A percentile compares a stretch with the other conserved stretches of the same genome.
Evolutionary conservation across 1,284 basidiomycete genomes (phyloP).

Genomic region (Puccinia novopanici): DNA sequence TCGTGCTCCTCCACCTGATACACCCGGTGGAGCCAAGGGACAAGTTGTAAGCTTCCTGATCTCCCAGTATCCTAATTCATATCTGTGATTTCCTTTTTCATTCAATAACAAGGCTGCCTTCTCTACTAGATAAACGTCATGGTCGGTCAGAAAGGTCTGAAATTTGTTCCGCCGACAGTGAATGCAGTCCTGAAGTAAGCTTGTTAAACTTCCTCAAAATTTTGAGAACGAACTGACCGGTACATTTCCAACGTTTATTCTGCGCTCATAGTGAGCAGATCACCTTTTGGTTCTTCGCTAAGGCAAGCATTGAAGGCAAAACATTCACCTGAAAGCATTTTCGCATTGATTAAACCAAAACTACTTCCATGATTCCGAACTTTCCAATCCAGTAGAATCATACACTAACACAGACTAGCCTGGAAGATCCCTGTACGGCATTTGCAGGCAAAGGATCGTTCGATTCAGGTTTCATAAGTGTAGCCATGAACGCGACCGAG

Average conservation of each 20-base stretch:
- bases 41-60: neutral
- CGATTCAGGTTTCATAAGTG: neutral
- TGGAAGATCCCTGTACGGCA: conserved; percentile 6
- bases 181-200: conserved; percentile 13
- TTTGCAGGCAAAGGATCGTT: neutral
- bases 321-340: neutral
- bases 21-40: neutral
- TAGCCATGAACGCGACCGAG: conserved; percentile 8
- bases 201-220: neutral
- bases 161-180: conserved; percentile 9
- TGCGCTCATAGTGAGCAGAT: neutral
- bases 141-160: conserved; percentile 6
- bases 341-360: neutral
- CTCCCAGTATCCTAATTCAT: neutral
- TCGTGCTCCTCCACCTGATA: conserved; percentile 1
- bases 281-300: neutral
- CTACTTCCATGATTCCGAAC: neutral
- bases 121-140: neutral
- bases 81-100: neutral
- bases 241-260: neutral
- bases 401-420: conserved; percentile 2
- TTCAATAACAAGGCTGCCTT: neutral
- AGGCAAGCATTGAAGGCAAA: neutral
- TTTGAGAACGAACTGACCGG: neutral
- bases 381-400: conserved; percentile 6